Percentiles rank a stretch among this genome's conserved stretches.
These are phyloP conservation scores for Stagonosporopsis cucurbitacearum DNA, from an alignment of 2,329 filamentous ascomycete genomes.

Conservation along the genomic window DNA sequence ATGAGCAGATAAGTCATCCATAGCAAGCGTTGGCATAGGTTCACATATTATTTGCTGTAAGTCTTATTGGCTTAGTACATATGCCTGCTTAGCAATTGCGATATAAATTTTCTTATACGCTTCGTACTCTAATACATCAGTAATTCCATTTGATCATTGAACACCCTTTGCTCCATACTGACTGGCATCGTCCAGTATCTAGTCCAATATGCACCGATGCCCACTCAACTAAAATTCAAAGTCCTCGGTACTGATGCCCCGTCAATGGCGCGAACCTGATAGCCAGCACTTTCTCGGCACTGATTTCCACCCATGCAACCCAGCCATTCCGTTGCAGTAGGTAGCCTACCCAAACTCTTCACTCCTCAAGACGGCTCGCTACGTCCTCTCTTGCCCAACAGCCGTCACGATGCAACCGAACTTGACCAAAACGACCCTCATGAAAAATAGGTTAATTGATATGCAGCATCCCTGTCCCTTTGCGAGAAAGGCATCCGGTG, in stretches of 20 bases:
- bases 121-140: slow-evolving; percentile 9
- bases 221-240: background rate
- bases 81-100: slow-evolving; percentile 16
- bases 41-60: slow-evolving; percentile 11
- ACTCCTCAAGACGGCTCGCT: background rate
- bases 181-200: background rate
- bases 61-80: slow-evolving; percentile 13
- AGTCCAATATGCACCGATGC: background rate
- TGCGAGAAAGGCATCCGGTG: background rate
- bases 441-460: background rate
- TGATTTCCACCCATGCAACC: background rate
- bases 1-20: slow-evolving; percentile 15
- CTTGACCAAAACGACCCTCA: background rate
- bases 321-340: slow-evolving; percentile 6
- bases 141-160: background rate
- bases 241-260: slow-evolving; percentile 1
- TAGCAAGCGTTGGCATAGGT: slow-evolving; percentile 18
- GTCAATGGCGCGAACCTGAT: slow-evolving; percentile 3
- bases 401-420: background rate
- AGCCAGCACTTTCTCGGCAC: background rate
- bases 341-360: background rate
- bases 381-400: background rate
- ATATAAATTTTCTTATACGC: slow-evolving; percentile 6
- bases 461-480: background rate
- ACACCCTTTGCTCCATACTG: background rate